phyloP scores from a whole-genome alignment of 139 green algal species.

The Closterium sp. region DNA sequence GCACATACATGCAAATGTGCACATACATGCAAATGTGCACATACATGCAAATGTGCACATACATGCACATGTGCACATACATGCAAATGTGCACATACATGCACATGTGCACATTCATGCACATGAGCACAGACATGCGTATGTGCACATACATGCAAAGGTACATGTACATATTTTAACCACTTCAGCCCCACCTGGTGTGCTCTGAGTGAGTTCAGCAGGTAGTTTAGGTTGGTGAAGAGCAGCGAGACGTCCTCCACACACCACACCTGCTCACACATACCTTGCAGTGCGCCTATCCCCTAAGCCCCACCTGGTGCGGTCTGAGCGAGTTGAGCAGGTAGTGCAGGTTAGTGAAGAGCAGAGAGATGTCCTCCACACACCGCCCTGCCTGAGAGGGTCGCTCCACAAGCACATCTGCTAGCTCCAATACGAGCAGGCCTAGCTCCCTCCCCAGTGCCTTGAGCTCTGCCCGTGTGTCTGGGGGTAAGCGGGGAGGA shows the following conservation, averaged over 20 bases:
- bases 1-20: too few species aligned
- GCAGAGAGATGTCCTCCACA: conserved; percentile 57
- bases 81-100: too few species aligned
- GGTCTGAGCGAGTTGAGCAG: conserved; percentile 66
- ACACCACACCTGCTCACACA: background rate
- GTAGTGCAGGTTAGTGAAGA: conserved; percentile 69
- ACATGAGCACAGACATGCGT: too few species aligned
- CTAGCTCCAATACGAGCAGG: conserved; percentile 59
- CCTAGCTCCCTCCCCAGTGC: conserved; percentile 64
- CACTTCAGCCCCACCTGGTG: too few species aligned
- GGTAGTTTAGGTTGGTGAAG: conserved; percentile 66
- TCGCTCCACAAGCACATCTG: conserved; percentile 56
- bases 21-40: too few species aligned
- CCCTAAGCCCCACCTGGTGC: conserved; percentile 52
- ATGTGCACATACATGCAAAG: too few species aligned
- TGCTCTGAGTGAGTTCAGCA: conserved; percentile 65
- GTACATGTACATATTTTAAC: too few species aligned
- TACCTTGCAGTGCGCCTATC: too few species aligned
- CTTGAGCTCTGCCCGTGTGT: conserved; percentile 54
- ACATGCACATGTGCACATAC: too few species aligned
- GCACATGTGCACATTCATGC: too few species aligned
- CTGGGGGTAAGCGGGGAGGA: background rate
- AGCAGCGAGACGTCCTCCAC: conserved; percentile 61
- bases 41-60: too few species aligned
- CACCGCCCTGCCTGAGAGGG: conserved; percentile 54